These are phyloP conservation scores for Fusarium sp. DNA, from an alignment of 2,329 filamentous ascomycete species.

Conservation along the genomic window DNA sequence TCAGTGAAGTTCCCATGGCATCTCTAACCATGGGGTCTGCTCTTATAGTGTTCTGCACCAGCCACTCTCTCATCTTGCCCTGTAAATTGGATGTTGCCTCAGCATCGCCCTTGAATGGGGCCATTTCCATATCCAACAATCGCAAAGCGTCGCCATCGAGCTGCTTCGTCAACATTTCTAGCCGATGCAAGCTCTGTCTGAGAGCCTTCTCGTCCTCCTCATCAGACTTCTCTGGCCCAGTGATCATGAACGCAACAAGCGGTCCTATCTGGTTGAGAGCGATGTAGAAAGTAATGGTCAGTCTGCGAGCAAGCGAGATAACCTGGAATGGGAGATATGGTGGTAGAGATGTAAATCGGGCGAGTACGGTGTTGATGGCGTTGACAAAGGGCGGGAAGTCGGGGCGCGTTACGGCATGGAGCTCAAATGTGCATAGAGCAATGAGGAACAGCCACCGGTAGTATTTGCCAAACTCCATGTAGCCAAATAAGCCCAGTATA, in stretches of 20 bases:
- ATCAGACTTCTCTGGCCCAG: constrained; percentile 37
- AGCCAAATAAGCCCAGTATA: constrained; percentile 71
- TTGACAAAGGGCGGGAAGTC: constrained; percentile 59
- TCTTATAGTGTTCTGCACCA: constrained; percentile 86
- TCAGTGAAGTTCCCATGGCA: constrained; percentile 76
- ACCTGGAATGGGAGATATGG: constrained; percentile 88
- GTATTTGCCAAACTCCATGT: constrained; percentile 74
- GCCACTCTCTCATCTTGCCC: constrained; percentile 82
- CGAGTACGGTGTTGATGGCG: constrained; percentile 58
- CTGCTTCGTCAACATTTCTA: constrained; percentile 69
- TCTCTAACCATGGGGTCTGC: constrained; percentile 84
- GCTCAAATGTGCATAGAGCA: constrained; percentile 66
- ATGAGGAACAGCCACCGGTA: constrained; percentile 71
- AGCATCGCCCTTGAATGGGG: constrained; percentile 81
- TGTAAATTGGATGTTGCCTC: constrained; percentile 68
- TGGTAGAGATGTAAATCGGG: constrained; percentile 56
- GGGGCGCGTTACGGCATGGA: constrained; percentile 66
- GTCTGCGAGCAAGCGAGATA: constrained; percentile 78
- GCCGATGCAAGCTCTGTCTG: constrained; percentile 72
- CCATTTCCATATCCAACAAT: constrained; percentile 81
- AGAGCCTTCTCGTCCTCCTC: constrained; percentile 60
- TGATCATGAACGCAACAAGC: constrained; percentile 59
- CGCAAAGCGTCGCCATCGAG: constrained; percentile 76
- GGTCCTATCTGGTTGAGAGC: constrained; percentile 85
- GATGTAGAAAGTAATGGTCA: constrained; percentile 83